Base-by-base conservation (phyloP, 805 yeast genomes). In the Jamesozyma lodderae region DNA sequence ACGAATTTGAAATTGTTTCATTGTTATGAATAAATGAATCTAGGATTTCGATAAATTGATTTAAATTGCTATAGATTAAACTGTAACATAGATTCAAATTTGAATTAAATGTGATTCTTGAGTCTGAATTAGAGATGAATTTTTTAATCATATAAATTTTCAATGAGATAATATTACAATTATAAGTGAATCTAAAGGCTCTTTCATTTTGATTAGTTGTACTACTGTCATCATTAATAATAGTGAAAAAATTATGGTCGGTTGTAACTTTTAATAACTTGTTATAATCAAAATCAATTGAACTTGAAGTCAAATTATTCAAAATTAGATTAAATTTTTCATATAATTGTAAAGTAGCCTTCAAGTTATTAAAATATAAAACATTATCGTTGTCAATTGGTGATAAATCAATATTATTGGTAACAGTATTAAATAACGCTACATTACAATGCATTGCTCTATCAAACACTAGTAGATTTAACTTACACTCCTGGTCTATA, bases 401-500 rank as follows among this genome's bases (percentile, higher is more conserved):
- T 4, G 39, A 36, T 18, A 36, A 24, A 24, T 36, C 39, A 2
- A 36, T 24, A 31, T 36, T 35, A 10, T 36, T 36, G 11, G 35
- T 31, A 19, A 36, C 14, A 18, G 19, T 25, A 23, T 37, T 35
- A 21, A 37, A 40, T 5, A 37, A 9, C n/a, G 29, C 37, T 3
- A 19, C 4, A 20, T 31, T 36, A 18, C 31, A 27, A n/a, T 13
- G 29, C 8, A 21, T 13, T 27, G 43, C 24, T 33, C 47, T 40
- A 31, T 45, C 45, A 11, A 43, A 36, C 17, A 36, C n/a, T n/a
- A 36, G 35, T 6, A 79, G 64, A 1, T 81, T 72, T 14, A 81
- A 73, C 37, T 80, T 78, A 14, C 77, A 72, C 54, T 77, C 84
- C 47, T 75, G 75, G 36, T 73, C 69, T 45, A 73, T 76, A 8